Conservation (phyloP, 768 basidiomycete genomes). For the Cubamyces lactineus region DNA sequence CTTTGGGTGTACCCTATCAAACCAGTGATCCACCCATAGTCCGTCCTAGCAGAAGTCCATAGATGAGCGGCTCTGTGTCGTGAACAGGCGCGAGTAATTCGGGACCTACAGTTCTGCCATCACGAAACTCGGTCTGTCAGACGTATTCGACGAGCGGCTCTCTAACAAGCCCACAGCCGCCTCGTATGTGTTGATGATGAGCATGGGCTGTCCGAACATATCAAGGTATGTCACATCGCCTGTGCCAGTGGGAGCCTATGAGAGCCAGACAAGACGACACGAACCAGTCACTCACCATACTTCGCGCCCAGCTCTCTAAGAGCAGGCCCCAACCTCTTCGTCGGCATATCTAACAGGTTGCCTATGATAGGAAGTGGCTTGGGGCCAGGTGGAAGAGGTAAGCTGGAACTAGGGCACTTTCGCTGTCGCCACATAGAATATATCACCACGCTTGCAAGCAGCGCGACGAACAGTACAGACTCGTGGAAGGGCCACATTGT, state of each 20-base stretch:
- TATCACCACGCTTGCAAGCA: too few species aligned
- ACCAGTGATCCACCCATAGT: conserved; percentile 4
- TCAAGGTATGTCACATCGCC: conserved; percentile 69
- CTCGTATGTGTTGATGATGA: conserved; percentile 66
- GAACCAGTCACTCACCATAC: conserved; percentile 16
- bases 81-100: too few species aligned
- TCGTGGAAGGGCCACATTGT: too few species aligned
- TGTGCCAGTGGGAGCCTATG: conserved; percentile 25
- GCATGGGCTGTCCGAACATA: conserved; percentile 64
- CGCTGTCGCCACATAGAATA: neutral
- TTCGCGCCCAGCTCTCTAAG: conserved; percentile 21
- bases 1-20: neutral
- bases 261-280: neutral
- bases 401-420: neutral
- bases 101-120: conserved; percentile 70
- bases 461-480: too few species aligned
- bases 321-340: conserved; percentile 17
- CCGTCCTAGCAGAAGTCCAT: neutral
- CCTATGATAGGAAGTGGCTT: conserved; percentile 27
- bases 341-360: conserved; percentile 28
- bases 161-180: conserved; percentile 67
- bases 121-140: conserved; percentile 68
- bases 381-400: conserved; percentile 29
- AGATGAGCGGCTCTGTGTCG: too few species aligned
- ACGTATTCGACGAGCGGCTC: conserved; percentile 68